phyloP scores from a whole-genome alignment of 1,139 yeast species.

The Geotrichum klebahnii region DNA sequence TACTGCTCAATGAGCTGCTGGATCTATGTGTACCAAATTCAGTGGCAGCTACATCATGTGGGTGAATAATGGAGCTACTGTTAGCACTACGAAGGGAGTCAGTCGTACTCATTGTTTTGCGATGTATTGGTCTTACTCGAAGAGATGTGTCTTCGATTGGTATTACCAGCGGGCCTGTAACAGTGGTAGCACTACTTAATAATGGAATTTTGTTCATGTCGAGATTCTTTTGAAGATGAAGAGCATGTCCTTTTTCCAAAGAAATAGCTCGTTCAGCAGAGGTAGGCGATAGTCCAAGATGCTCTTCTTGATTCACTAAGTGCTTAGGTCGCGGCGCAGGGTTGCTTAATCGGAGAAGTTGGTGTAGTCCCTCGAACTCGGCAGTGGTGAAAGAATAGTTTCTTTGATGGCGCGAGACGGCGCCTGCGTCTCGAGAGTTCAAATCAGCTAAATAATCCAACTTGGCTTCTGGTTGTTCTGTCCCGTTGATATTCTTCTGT shows the following conservation, averaged over 20 bases:
- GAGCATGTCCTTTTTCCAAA: constrained; percentile 1
- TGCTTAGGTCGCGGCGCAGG: constrained; percentile 13
- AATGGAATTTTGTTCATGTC: background rate
- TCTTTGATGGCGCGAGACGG: background rate
- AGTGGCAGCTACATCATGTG: constrained; percentile 3
- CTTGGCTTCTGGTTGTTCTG: background rate
- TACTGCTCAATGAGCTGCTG: background rate
- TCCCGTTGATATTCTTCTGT: background rate
- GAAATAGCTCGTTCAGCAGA: constrained; percentile 14
- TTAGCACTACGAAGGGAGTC: constrained; percentile 1
- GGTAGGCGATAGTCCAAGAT: constrained; percentile 7
- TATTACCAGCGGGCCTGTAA: background rate
- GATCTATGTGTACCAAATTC: background rate
- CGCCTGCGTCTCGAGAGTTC: background rate
- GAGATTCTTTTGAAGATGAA: background rate
- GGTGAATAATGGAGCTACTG: constrained; percentile 11
- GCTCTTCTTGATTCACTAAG: constrained; percentile 1
- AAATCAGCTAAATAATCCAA: constrained; percentile 1
- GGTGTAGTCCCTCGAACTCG: constrained; percentile 9
- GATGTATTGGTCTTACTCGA: background rate
- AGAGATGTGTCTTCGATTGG: background rate
- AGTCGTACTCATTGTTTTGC: background rate
- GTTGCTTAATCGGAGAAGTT: constrained; percentile 6
- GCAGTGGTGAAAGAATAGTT: constrained; percentile 1
- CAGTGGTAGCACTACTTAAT: background rate